These are phyloP conservation scores for Hypomontagnella monticulosa DNA, from an alignment of 495 filamentous ascomycete genomes.

Conservation along the genomic window DNA sequence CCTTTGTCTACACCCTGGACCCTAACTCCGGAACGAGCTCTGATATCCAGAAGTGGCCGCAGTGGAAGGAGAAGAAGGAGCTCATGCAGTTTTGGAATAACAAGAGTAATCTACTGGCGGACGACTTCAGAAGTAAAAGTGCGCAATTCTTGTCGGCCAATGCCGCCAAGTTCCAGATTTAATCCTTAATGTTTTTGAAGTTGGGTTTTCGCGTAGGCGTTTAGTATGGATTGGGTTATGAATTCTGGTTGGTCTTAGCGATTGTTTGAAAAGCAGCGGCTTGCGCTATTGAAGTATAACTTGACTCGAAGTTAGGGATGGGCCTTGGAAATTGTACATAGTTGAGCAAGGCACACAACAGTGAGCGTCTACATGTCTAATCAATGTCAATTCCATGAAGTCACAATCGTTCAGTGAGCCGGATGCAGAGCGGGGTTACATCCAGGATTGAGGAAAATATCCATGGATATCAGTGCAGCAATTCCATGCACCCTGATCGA, in stretches of 20 bases:
- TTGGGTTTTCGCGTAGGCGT: background rate
- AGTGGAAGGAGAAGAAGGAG: constrained; percentile 63
- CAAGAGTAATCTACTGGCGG: constrained; percentile 56
- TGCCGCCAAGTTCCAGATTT: constrained; percentile 61
- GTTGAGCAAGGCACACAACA: too few relatives aligned
- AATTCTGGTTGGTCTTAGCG: too few relatives aligned
- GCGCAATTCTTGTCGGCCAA: constrained; percentile 61
- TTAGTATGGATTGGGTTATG: background rate
- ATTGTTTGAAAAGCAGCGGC: too few relatives aligned
- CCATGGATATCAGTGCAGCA: constrained; percentile 16
- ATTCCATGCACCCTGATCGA: constrained; percentile 5
- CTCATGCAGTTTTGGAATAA: constrained; percentile 67
- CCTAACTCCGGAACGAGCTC: constrained; percentile 63
- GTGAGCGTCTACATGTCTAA: too few relatives aligned
- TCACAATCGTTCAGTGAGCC: too few relatives aligned
- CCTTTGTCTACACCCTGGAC: constrained; percentile 71
- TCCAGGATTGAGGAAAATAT: background rate
- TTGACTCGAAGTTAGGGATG: too few relatives aligned
- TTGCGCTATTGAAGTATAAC: too few relatives aligned
- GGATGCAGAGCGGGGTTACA: too few relatives aligned
- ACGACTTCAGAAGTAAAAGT: constrained; percentile 66
- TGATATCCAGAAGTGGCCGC: constrained; percentile 65
- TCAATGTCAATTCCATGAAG: too few relatives aligned
- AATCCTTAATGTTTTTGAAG: constrained; percentile 38
- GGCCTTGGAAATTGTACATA: too few relatives aligned